phyloP scores from a whole-genome alignment of 2,329 filamentous ascomycete species.

The Magnaporthiopsis incrustans region DNA sequence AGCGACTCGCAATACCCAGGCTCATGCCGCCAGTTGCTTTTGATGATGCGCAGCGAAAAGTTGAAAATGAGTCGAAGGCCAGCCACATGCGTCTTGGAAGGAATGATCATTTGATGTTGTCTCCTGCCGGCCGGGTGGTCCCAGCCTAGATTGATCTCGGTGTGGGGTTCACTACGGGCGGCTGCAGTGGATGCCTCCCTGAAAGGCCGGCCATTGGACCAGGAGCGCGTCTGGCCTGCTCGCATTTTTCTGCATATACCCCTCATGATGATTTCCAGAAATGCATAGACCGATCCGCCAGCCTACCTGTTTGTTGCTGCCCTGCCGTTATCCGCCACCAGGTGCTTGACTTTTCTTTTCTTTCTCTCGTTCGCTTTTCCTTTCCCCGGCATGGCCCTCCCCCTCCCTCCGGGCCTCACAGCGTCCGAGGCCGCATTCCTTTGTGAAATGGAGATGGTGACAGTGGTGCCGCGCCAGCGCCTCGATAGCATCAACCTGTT shows the following conservation, averaged over 20 bases:
- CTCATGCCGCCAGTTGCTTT: not conserved
- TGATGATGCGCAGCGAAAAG: too few relatives aligned
- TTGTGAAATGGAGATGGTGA: slow-evolving; percentile 96
- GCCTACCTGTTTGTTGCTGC: not conserved
- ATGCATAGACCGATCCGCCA: not conserved
- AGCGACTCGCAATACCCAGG: too few relatives aligned
- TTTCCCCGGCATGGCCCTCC: slow-evolving; percentile 36
- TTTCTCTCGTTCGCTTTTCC: not conserved
- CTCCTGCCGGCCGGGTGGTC: too few relatives aligned
- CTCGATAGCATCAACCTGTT: slow-evolving; percentile 81
- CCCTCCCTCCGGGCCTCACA: slow-evolving; percentile 51
- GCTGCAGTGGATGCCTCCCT: not conserved
- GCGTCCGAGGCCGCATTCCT: slow-evolving; percentile 90
- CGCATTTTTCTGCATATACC: not conserved
- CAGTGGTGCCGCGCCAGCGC: slow-evolving; percentile 81
- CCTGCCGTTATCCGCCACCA: too few relatives aligned
- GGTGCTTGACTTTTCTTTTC: not conserved
- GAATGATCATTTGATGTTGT: not conserved
- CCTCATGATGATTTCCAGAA: not conserved
- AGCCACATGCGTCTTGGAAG: not conserved
- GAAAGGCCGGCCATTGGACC: too few relatives aligned
- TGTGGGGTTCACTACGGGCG: not conserved
- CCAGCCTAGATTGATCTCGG: too few relatives aligned
- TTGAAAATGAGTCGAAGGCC: too few relatives aligned
- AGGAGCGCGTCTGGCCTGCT: too few relatives aligned